phyloP scores from a whole-genome alignment of 2,329 filamentous ascomycete species.

The Pseudopyricularia cyperi region DNA sequence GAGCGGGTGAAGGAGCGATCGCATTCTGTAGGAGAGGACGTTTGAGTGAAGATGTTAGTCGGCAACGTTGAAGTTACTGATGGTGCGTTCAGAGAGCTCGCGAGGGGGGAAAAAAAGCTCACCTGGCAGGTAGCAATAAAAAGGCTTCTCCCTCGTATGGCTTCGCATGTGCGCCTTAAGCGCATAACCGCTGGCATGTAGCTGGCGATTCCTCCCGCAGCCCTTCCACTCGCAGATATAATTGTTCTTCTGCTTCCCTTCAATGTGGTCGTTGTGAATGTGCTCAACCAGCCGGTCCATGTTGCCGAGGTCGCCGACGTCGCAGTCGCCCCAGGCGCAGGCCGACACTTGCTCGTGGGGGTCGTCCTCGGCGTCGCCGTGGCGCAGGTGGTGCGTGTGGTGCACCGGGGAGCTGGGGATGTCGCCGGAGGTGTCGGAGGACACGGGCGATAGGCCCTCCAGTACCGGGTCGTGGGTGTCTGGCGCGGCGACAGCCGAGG shows the following conservation, averaged over 20 bases:
- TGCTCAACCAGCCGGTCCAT: constrained; percentile 76
- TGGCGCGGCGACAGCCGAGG: constrained; percentile 28
- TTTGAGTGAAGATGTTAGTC: constrained; percentile 8
- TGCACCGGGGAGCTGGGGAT: constrained; percentile 47
- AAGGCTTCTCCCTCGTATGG: constrained; percentile 95
- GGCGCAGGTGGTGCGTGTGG: constrained; percentile 39
- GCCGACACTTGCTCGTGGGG: constrained; percentile 65
- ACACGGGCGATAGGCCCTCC: constrained; percentile 58
- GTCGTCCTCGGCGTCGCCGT: constrained; percentile 57
- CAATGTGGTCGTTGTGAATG: constrained; percentile 88
- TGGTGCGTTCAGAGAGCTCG: not conserved
- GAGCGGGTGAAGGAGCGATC: constrained; percentile 93
- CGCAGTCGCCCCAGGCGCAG: constrained; percentile 68
- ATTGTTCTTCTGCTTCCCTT: constrained; percentile 73
- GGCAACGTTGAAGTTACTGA: not conserved
- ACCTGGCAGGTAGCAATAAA: constrained; percentile 93
- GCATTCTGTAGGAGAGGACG: constrained; percentile 52
- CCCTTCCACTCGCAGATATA: constrained; percentile 98
- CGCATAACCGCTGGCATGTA: constrained; percentile 90
- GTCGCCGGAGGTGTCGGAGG: constrained; percentile 80
- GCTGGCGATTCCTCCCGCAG: constrained; percentile 75
- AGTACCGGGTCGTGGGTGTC: constrained; percentile 34
- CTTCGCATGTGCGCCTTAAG: constrained; percentile 95
- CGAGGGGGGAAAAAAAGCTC: constrained; percentile 14
- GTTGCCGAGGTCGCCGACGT: constrained; percentile 56